Evolutionary conservation across 768 basidiomycete genomes (phyloP).

Genomic region (Rossbeevera mucosa): DNA sequence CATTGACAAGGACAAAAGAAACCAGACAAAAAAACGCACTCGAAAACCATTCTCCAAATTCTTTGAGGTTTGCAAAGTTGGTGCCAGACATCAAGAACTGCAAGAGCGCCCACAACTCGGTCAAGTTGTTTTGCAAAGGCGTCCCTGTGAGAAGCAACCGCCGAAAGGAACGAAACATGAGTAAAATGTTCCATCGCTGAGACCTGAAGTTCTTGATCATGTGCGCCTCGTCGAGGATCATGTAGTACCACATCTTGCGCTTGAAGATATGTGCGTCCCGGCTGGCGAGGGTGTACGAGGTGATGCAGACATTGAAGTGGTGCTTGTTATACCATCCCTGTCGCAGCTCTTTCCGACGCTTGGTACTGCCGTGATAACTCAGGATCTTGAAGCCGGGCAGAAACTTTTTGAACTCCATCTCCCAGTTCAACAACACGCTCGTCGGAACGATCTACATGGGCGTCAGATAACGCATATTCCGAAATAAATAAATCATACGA

Average conservation of each 20-base stretch:
- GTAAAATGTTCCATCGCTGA: conserved; percentile 86
- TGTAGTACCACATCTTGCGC: conserved; percentile 91
- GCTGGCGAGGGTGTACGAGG: conserved; percentile 89
- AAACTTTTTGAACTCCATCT: conserved; percentile 96
- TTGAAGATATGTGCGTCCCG: conserved; percentile 89
- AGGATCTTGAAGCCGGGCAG: conserved; percentile 82
- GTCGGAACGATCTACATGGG: conserved; percentile 74
- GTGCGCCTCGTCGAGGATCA: conserved; percentile 94
- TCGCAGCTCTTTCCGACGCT: conserved; percentile 84
- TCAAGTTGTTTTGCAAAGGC: conserved; percentile 93
- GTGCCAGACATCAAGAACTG: conserved; percentile 92
- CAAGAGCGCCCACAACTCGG: conserved; percentile 91
- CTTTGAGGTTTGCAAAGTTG: conserved; percentile 86
- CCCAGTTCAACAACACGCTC: conserved; percentile 92
- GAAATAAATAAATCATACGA: conserved; percentile 40
- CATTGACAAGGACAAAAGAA: neutral
- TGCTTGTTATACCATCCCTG: conserved; percentile 89
- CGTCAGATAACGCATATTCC: neutral
- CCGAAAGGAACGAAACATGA: conserved; percentile 83
- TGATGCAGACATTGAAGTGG: conserved; percentile 92
- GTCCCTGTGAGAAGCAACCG: conserved; percentile 93
- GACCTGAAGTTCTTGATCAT: conserved; percentile 98
- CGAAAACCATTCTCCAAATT: conserved; percentile 96
- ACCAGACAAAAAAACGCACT: conserved; percentile 50
- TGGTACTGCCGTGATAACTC: conserved; percentile 86